phyloP scores from a whole-genome alignment of 345 rosid species.

The Corchorus capsularis region DNA sequence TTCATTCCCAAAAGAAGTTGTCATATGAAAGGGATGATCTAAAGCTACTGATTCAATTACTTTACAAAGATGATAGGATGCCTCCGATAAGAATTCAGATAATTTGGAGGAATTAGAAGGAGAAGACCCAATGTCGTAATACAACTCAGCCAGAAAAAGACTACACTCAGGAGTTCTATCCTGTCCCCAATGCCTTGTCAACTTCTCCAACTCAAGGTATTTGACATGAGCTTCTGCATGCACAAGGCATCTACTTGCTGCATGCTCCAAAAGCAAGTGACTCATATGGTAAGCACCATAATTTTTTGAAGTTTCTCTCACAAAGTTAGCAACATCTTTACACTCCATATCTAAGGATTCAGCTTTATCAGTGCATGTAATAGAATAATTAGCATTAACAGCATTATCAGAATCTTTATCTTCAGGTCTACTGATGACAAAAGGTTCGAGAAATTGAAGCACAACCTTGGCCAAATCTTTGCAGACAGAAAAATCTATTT shows the following conservation, averaged over 20 bases:
- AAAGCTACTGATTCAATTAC: constrained; percentile 85
- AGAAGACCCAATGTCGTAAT: constrained; percentile 66
- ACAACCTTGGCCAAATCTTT: constrained; percentile 69
- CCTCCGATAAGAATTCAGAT: constrained; percentile 63
- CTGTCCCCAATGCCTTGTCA: constrained; percentile 80
- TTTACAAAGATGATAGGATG: constrained; percentile 87
- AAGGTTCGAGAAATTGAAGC: constrained; percentile 72
- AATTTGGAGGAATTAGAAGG: constrained; percentile 49
- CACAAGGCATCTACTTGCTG: constrained; percentile 44
- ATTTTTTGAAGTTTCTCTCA: constrained; percentile 67
- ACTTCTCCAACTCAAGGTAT: constrained; percentile 78
- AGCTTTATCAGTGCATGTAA: constrained; percentile 37
- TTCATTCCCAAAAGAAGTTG: constrained; percentile 33
- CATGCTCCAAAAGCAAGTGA: constrained; percentile 86
- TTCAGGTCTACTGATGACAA: constrained; percentile 42
- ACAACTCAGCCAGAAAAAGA: constrained; percentile 92
- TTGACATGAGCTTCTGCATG: constrained; percentile 58
- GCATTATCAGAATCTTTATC: constrained; percentile 38
- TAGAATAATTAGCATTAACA: constrained; percentile 40
- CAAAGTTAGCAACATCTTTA: constrained; percentile 51
- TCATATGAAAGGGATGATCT: constrained; percentile 48
- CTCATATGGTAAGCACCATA: constrained; percentile 86
- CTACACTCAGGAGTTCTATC: constrained; percentile 84
- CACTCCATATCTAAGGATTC: constrained; percentile 49
- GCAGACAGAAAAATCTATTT: constrained; percentile 53